Evolutionary conservation across 305 asterid genomes (phyloP).

Genomic region (Ilex paraguariensis): DNA sequence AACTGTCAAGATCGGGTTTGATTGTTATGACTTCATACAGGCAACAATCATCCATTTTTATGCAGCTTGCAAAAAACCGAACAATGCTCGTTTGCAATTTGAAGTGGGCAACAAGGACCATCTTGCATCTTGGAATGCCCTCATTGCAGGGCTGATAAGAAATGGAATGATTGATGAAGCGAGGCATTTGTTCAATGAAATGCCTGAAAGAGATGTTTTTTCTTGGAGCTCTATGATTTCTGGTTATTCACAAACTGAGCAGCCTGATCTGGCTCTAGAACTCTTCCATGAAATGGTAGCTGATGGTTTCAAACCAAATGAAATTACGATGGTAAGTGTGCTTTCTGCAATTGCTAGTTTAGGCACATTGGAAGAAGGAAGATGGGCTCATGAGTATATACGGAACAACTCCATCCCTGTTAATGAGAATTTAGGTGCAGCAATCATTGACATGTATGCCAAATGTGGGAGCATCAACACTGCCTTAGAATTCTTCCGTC

Average conservation of each 20-base stretch:
- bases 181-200: conserved; percentile 40
- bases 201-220: conserved; percentile 85
- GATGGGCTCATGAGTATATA: conserved; percentile 69
- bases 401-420: conserved; percentile 40
- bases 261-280: conserved; percentile 51
- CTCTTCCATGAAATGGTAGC: conserved; percentile 67
- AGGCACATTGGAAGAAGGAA: conserved; percentile 64
- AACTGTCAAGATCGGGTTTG: conserved; percentile 50
- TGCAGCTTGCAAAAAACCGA: conserved; percentile 47
- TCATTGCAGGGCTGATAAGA: conserved; percentile 62
- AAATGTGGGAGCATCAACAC: conserved; percentile 69
- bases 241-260: conserved; percentile 71
- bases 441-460: conserved; percentile 88
- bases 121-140: conserved; percentile 79
- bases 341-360: conserved; percentile 68
- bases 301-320: conserved; percentile 61
- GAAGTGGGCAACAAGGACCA: conserved; percentile 68
- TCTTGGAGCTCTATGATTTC: conserved; percentile 95
- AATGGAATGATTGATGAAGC: conserved; percentile 60
- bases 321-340: conserved; percentile 83
- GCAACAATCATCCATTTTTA: conserved; percentile 77
- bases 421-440: conserved; percentile 68
- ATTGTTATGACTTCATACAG: conserved; percentile 53
- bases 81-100: conserved; percentile 60
- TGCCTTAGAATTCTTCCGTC: conserved; percentile 59